These are phyloP conservation scores for Fusarium equiseti DNA, from an alignment of 2,329 filamentous ascomycete genomes.

Conservation along the genomic window DNA sequence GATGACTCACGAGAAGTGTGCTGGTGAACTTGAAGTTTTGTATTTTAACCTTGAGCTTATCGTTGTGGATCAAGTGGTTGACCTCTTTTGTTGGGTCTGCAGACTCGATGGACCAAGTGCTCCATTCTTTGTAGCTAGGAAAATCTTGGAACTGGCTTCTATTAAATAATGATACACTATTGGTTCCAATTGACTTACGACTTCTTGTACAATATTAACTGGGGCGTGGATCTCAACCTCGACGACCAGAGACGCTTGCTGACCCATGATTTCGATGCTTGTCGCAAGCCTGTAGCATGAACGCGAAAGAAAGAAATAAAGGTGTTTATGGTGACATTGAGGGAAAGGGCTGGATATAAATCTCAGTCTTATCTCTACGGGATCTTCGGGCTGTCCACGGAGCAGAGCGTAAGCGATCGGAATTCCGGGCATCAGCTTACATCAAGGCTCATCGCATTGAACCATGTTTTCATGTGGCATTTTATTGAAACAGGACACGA, in stretches of 20 bases:
- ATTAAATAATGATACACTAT: background rate
- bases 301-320: background rate
- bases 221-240: constrained; percentile 21
- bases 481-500: background rate
- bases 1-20: background rate
- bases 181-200: background rate
- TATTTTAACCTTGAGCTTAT: constrained; percentile 13
- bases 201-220: constrained; percentile 4
- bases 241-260: constrained; percentile 4
- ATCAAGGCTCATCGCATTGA: too few species aligned
- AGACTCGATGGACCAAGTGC: constrained; percentile 12
- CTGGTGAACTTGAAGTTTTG: constrained; percentile 9
- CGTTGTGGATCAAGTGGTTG: background rate
- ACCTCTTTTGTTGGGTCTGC: background rate
- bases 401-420: background rate
- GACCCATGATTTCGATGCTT: background rate
- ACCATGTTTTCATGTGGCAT: background rate
- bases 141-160: constrained; percentile 2
- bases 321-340: fast-evolving
- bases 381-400: background rate
- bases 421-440: background rate
- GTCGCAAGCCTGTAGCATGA: background rate
- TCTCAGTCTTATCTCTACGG: background rate
- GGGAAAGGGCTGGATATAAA: background rate
- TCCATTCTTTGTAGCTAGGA: constrained; percentile 14